Evolutionary conservation across 495 filamentous ascomycete genomes (phyloP).

Genomic region (Amniculicola lignicola): DNA sequence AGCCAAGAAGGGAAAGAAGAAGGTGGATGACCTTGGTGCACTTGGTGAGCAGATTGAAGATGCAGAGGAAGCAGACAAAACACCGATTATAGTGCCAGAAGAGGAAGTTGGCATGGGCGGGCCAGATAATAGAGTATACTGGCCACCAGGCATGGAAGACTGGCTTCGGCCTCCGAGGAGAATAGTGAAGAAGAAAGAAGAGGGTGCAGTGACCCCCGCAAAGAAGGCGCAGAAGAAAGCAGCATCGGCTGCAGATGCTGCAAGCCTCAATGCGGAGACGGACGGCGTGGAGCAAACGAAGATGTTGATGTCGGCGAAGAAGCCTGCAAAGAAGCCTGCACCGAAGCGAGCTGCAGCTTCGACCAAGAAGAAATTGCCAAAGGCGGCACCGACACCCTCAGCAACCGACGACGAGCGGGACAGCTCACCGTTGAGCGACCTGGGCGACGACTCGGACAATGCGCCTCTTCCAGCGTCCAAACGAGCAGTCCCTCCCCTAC

Average conservation of each 20-base stretch:
- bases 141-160: conserved; percentile 84
- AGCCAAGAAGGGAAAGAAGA: conserved; percentile 41
- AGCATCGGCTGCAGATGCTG: conserved; percentile 2
- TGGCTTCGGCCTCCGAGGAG: conserved; percentile 82
- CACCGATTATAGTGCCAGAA: conserved; percentile 51
- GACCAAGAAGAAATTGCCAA: conserved; percentile 37
- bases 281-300: too few relatives aligned
- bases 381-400: conserved; percentile 34
- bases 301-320: too few relatives aligned
- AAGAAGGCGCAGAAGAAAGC: conserved; percentile 32
- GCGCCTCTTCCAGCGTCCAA: conserved; percentile 34
- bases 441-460: conserved; percentile 34
- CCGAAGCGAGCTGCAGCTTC: conserved; percentile 25
- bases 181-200: conserved; percentile 59
- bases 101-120: conserved; percentile 87
- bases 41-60: conserved; percentile 49
- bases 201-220: conserved; percentile 28
- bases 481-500: conserved; percentile 8
- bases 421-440: conserved; percentile 21
- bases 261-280: conserved; percentile 7
- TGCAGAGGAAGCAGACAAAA: conserved; percentile 20
- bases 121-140: conserved; percentile 80
- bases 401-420: conserved; percentile 29
- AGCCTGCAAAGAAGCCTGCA: conserved; percentile 14
- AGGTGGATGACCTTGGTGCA: conserved; percentile 45